Conservation (phyloP, 331 rosid species). For the Acacia pycnantha region DNA sequence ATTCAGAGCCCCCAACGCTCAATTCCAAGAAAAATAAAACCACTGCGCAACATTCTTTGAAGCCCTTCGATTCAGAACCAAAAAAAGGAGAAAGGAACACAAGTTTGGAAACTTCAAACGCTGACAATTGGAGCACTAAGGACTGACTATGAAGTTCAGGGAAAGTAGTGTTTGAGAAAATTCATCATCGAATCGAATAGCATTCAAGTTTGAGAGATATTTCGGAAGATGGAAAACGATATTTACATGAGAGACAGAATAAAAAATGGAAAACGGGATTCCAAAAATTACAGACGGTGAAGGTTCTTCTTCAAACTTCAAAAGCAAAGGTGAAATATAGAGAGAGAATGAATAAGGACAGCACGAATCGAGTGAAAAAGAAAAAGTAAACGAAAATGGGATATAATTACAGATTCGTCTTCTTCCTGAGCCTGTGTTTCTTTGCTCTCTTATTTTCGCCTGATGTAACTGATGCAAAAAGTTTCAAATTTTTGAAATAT, state of each 20-base stretch:
- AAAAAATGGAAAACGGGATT: neutral
- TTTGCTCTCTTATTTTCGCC: neutral
- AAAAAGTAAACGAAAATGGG: neutral
- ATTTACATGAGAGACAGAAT: conserved; percentile 22
- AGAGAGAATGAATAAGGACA: neutral
- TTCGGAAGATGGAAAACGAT: conserved; percentile 40
- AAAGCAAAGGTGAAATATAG: conserved; percentile 15
- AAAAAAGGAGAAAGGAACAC: conserved; percentile 22
- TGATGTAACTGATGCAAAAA: neutral
- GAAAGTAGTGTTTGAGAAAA: conserved; percentile 27
- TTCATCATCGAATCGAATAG: conserved; percentile 35
- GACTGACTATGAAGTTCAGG: conserved; percentile 4
- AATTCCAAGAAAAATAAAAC: conserved; percentile 18
- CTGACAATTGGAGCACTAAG: conserved; percentile 23
- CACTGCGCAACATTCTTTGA: neutral
- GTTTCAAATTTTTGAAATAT: neutral
- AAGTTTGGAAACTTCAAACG: neutral
- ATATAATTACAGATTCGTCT: neutral
- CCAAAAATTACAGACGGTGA: conserved; percentile 35
- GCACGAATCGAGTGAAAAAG: neutral
- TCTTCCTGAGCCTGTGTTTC: neutral
- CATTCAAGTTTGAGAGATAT: conserved; percentile 41
- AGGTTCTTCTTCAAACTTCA: conserved; percentile 14
- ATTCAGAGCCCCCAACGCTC: conserved; percentile 41
- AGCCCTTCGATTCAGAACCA: neutral